Evolutionary conservation across 257 asterid genomes (phyloP).

Genomic region (Gentiana macrophylla): DNA sequence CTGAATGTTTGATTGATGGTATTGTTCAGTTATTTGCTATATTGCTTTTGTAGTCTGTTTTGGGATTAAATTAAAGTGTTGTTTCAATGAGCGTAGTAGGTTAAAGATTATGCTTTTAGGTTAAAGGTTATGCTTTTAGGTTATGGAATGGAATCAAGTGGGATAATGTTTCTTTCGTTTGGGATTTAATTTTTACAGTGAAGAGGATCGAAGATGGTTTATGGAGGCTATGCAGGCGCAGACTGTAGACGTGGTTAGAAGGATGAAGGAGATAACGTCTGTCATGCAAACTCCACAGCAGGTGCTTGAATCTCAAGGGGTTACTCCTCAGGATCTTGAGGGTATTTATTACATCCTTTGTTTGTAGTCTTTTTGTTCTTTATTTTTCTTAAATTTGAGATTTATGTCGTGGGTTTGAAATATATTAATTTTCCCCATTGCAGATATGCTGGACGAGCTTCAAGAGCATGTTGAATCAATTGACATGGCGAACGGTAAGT

Average conservation of each 20-base stretch:
- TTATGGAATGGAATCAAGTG: background rate
- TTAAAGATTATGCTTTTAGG: constrained; percentile 1
- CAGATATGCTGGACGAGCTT: constrained; percentile 86
- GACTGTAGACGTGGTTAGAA: constrained; percentile 64
- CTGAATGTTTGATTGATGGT: background rate
- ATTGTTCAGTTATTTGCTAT: too few species aligned
- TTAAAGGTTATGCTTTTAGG: constrained; percentile 1
- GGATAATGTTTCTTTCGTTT: background rate
- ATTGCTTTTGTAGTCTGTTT: too few species aligned
- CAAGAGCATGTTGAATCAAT: constrained; percentile 92
- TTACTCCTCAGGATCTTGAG: constrained; percentile 71
- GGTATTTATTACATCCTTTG: constrained; percentile 17
- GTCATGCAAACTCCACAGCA: constrained; percentile 83
- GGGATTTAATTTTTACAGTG: constrained; percentile 26
- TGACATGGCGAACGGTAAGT: constrained; percentile 94
- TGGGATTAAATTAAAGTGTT: too few species aligned
- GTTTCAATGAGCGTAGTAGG: too few species aligned
- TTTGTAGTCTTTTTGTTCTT: background rate
- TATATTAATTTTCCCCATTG: constrained; percentile 3
- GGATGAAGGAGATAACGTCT: constrained; percentile 85
- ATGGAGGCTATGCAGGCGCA: constrained; percentile 96
- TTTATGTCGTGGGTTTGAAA: background rate
- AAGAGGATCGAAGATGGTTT: constrained; percentile 87
- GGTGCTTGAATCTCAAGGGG: constrained; percentile 79
- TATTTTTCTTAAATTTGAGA: background rate